phyloP scores from a whole-genome alignment of 176 grass and related monocot species.

The Hyparrhenia diplandra region DNA sequence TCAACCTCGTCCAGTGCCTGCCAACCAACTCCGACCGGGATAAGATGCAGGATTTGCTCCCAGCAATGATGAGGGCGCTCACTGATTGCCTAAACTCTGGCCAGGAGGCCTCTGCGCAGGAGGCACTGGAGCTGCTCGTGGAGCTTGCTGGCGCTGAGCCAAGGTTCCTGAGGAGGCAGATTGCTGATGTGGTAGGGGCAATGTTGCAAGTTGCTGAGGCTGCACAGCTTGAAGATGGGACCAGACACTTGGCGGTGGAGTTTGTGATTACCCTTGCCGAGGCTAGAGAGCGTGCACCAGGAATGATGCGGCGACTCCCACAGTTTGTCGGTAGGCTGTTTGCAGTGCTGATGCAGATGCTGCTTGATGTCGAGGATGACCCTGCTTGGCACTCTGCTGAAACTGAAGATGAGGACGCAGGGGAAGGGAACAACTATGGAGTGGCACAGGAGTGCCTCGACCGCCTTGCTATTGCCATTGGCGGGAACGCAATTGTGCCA shows the following conservation, averaged over 20 bases:
- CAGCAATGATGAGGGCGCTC: constrained; percentile 88
- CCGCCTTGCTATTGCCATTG: constrained; percentile 81
- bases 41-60: constrained; percentile 81
- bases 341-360: constrained; percentile 94
- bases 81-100: constrained; percentile 81
- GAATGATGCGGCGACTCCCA: constrained; percentile 92
- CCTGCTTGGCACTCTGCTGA: constrained; percentile 81
- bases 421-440: constrained; percentile 89
- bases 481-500: constrained; percentile 85
- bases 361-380: constrained; percentile 94
- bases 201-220: constrained; percentile 91
- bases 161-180: constrained; percentile 80
- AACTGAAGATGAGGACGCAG: constrained; percentile 84
- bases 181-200: constrained; percentile 80
- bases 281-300: constrained; percentile 84
- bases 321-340: constrained; percentile 94
- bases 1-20: constrained; percentile 88
- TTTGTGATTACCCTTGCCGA: constrained; percentile 92
- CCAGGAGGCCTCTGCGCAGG: constrained; percentile 87
- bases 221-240: constrained; percentile 71
- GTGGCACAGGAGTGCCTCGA: constrained; percentile 96
- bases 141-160: constrained; percentile 87
- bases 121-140: constrained; percentile 88
- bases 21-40: constrained; percentile 68
- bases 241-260: constrained; percentile 83